These are phyloP conservation scores for Conringia planisiliqua DNA, from an alignment of 345 rosid genomes.

Conservation along the genomic window DNA sequence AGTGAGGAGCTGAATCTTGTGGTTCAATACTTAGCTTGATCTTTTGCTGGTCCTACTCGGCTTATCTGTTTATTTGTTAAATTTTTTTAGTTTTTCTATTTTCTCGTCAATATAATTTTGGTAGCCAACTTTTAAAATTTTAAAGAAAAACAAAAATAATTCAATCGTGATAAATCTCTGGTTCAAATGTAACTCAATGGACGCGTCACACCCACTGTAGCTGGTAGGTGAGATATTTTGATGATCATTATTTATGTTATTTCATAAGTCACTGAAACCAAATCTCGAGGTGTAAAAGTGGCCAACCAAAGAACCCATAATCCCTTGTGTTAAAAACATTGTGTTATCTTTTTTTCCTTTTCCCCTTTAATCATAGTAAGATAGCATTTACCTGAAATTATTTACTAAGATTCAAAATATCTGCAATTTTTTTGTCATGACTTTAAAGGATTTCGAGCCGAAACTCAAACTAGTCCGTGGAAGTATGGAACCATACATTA, in stretches of 20 bases:
- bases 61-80: not conserved
- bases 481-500: not conserved
- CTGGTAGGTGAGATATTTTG: slow-evolving; percentile 15
- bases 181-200: not conserved
- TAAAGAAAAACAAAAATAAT: not conserved
- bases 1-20: too few species aligned
- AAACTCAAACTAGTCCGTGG: not conserved
- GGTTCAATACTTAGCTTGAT: not conserved
- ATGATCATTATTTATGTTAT: not conserved
- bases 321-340: too few species aligned
- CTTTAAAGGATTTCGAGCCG: not conserved
- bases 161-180: not conserved
- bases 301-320: not conserved
- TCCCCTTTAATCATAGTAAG: not conserved
- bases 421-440: too few species aligned
- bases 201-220: not conserved
- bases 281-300: not conserved
- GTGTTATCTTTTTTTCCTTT: too few species aligned
- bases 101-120: not conserved
- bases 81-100: not conserved
- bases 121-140: not conserved
- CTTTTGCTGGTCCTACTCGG: not conserved
- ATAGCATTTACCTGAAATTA: not conserved
- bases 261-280: not conserved
- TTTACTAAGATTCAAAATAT: too few species aligned